Evolutionary conservation across 2,329 filamentous ascomycete genomes (phyloP).

Genomic region (Scedosporium minutisporum): DNA sequence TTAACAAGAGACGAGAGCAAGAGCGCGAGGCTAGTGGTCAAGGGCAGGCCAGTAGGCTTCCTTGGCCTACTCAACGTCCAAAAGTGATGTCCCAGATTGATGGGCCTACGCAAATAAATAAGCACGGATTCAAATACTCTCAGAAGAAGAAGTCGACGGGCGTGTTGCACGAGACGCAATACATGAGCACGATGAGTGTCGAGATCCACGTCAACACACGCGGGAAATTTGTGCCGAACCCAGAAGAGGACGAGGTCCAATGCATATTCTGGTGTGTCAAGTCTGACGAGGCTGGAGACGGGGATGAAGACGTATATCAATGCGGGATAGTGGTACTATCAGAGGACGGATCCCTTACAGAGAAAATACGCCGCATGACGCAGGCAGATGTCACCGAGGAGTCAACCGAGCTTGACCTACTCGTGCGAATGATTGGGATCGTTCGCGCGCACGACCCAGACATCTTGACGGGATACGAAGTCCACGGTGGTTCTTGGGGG

Average conservation of each 20-base stretch:
- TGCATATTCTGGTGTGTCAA: conserved; percentile 88
- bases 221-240: conserved; percentile 72
- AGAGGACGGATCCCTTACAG: conserved; percentile 46
- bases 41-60: background rate
- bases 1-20: conserved; percentile 11
- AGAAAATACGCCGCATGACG: conserved; percentile 52
- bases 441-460: conserved; percentile 81
- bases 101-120: conserved; percentile 73
- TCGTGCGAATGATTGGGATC: conserved; percentile 78
- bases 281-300: conserved; percentile 52
- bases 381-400: conserved; percentile 62
- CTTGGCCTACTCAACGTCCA: conserved; percentile 15
- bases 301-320: conserved; percentile 31
- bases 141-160: conserved; percentile 66
- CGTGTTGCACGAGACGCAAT: conserved; percentile 74
- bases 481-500: conserved; percentile 89
- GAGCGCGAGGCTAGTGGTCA: background rate
- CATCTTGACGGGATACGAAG: conserved; percentile 88
- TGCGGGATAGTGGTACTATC: conserved; percentile 68
- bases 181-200: conserved; percentile 94
- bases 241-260: conserved; percentile 78
- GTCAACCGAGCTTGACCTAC: conserved; percentile 69
- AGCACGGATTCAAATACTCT: conserved; percentile 76
- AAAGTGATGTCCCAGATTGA: conserved; percentile 71
- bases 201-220: conserved; percentile 88